Evolutionary conservation across 352 stramenopile genomes (phyloP), one percentile per base, ranked within the genome.

Genomic region (Globisporangium echinulatum): DNA sequence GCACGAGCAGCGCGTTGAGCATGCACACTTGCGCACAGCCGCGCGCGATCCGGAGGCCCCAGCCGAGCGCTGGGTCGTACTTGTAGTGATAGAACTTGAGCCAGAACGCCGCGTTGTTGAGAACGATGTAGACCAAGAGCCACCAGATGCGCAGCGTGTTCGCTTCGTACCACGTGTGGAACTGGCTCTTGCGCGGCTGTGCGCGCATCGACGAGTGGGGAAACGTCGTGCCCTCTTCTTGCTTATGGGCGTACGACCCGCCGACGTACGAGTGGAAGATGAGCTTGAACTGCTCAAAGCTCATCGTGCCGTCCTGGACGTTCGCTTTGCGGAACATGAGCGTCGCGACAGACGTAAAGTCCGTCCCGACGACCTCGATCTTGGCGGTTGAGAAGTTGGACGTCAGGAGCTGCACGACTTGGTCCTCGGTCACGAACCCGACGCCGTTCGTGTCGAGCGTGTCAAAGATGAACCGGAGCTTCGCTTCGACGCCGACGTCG

Each of bases 401-500:
- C 44, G 78, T 71, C 7, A 94, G 60, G 42, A 94, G 67, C 57
- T 79, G 61, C 33, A 80, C 72, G 47, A 92, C 71, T 61, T 92
- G 84, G 36, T 79, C 70, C 56, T 79, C 64, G 6, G 79, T 81
- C 51, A 94, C 75, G 52, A 64, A 75, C 14, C 79, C 79, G 7
- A 64, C 61, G 43, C 73, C 70, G 52, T 84, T 69, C 0, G 69
- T 66, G 59, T 94, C 84, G 6, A 94, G 69, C 40, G 82, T 90
- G 50, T 94, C 82, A 49, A 94, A 94, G 59, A 94, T 94, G 61
- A 92, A 92, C 36, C 68, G 77, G 44, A 94, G 70, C 54, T 92
- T 94, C 47, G 90, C 80, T 49, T 94, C 79, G 3, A 64, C 77
- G 48, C 66, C 76, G 3, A 94, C 79, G 50, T 92, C 70, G 11